Evolutionary conservation across 805 yeast species (phyloP).

Genomic region (Pichia occidentalis): DNA sequence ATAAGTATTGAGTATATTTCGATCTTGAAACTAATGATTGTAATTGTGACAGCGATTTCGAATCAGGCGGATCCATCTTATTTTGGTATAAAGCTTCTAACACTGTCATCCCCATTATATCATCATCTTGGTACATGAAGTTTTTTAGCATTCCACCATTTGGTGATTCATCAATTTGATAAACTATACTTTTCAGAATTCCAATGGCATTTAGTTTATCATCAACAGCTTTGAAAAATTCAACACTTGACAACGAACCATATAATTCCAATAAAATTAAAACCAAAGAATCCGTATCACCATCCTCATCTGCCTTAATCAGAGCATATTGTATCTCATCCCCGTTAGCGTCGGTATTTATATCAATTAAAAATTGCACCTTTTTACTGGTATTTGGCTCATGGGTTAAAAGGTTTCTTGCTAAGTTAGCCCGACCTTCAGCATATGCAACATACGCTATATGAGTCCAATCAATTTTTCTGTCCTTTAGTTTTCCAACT

Average conservation of each 20-base stretch:
- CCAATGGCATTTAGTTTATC: conserved; percentile 36
- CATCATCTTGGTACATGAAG: conserved; percentile 61
- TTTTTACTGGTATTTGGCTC: conserved; percentile 62
- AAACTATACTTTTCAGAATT: conserved; percentile 31
- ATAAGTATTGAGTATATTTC: conserved; percentile 30
- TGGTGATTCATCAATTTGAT: conserved; percentile 29
- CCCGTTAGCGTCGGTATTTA: conserved; percentile 45
- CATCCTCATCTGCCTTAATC: conserved; percentile 54
- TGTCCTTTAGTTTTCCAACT: conserved; percentile 36
- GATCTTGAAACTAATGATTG: conserved; percentile 22
- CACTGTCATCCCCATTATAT: conserved; percentile 38
- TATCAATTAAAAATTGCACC: conserved; percentile 55
- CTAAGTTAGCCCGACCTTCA: conserved; percentile 72
- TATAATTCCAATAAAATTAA: conserved; percentile 51
- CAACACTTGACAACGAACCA: conserved; percentile 51
- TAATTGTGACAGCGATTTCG: not conserved
- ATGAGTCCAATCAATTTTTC: conserved; percentile 47
- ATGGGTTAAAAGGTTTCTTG: conserved; percentile 57
- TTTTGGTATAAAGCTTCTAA: conserved; percentile 2
- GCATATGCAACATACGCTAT: conserved; percentile 63
- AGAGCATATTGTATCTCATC: conserved; percentile 52
- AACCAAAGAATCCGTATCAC: conserved; percentile 53
- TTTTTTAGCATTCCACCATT: conserved; percentile 39
- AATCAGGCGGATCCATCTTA: not conserved
- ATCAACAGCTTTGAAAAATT: conserved; percentile 61